phyloP scores from a whole-genome alignment of 1,284 basidiomycete genomes.

The Schizopora paradoxa region DNA sequence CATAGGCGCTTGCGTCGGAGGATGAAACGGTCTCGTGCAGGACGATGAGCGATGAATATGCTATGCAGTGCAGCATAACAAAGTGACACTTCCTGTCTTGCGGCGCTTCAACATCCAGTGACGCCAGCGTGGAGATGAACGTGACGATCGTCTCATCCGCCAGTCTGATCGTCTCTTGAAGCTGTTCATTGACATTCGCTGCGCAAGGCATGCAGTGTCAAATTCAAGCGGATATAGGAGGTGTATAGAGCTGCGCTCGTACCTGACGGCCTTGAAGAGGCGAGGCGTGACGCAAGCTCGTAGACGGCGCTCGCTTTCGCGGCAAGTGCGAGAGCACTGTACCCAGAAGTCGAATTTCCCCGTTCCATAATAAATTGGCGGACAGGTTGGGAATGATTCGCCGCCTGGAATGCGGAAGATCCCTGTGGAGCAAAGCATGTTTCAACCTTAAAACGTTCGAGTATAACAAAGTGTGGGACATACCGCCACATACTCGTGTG shows the following conservation, averaged over 20 bases:
- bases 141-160: slow-evolving; percentile 10
- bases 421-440: neutral
- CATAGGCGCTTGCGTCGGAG: slow-evolving; percentile 9
- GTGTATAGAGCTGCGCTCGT: neutral
- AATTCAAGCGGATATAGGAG: neutral
- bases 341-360: slow-evolving; percentile 12
- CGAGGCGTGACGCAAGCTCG: slow-evolving; percentile 10
- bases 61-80: slow-evolving; percentile 8
- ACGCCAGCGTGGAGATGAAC: slow-evolving; percentile 10
- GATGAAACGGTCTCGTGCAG: slow-evolving; percentile 11
- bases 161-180: slow-evolving; percentile 10
- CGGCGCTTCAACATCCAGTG: slow-evolving; percentile 5
- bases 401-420: neutral
- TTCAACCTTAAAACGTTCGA: neutral
- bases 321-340: slow-evolving; percentile 7
- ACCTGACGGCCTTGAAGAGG: slow-evolving; percentile 9
- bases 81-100: neutral
- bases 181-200: neutral
- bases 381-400: neutral
- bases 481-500: slow-evolving; percentile 6
- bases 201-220: neutral
- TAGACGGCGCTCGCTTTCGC: slow-evolving; percentile 10
- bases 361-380: slow-evolving; percentile 7
- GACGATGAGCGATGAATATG: slow-evolving; percentile 12
- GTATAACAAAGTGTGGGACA: neutral